Evolutionary conservation across 768 basidiomycete species (phyloP), one percentile per base, ranked within the genome.

Genomic region (Gloeopeniophorella convolvens): DNA sequence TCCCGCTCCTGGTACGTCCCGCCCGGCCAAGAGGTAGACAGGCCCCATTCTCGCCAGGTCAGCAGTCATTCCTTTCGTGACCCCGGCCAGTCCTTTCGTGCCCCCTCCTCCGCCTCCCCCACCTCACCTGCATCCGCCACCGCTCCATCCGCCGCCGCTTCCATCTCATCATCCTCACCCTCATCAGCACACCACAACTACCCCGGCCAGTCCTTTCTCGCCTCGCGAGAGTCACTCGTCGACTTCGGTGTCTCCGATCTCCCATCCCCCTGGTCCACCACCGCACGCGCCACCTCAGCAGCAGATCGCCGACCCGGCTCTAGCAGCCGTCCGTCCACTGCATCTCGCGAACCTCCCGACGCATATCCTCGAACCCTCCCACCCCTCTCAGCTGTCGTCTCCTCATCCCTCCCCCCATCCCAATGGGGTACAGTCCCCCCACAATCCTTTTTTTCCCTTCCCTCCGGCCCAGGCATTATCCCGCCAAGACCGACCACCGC

Each of bases 71-170:
- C 82, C 80, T 83, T 83, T 83, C 82, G 79, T 77, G 79, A 79
- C 73, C 72, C 80, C 46, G 70, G 74, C 78, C 83, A 84, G 80
- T 84, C 83, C 83, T 84, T 84, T 83, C 83, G 80, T 81, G 74
- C 67, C 76, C 73, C 76, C 66, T 63, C 74, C 58, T 54, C 71
- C 64, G 65, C 72, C 49, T 56, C 69, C 61, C 21, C 69, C 60
- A 58, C 73, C 65, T 48, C 73, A 71, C 63, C 69, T 68, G 24
- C 58, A 54, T 36, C 61, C 52, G 51, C 51, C 56, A 54, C 42
- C 52, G 30, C 46, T 27, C 41, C 59, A 52, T 46, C 57, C 54
- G 42, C 59, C 54, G 36, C 59, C 56, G 37, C 51, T 48, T 24
- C n/a, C n/a, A n/a, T n/a, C n/a, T n/a, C n/a, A n/a, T n/a, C 59